Conservation (phyloP, 1,284 basidiomycete genomes). For the Ustilago crameri region DNA sequence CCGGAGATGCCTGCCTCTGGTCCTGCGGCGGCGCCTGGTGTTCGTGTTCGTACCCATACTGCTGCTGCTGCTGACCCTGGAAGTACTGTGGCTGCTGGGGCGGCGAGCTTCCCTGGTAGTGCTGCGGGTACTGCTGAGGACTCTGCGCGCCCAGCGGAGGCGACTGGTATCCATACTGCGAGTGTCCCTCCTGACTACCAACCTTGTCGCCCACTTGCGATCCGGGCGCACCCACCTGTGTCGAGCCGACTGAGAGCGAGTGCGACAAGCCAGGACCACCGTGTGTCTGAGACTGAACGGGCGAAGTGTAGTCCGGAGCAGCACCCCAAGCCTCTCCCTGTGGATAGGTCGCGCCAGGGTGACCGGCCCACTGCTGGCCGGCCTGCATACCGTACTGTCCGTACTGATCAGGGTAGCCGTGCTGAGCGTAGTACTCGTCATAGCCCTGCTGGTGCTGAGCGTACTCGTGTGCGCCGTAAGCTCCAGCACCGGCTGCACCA, state of each 20-base stretch:
- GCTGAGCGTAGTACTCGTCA: slow-evolving; percentile 45
- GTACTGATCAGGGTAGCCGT: slow-evolving; percentile 21
- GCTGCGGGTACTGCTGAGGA: slow-evolving; percentile 38
- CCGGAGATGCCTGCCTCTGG: slow-evolving; percentile 29
- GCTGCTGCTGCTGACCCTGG: slow-evolving; percentile 16
- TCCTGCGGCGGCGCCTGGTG: slow-evolving; percentile 9
- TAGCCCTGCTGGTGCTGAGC: slow-evolving; percentile 34
- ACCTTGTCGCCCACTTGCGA: slow-evolving; percentile 9
- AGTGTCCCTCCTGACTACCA: slow-evolving; percentile 38
- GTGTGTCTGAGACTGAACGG: slow-evolving; percentile 31
- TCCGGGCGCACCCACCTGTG: slow-evolving; percentile 20
- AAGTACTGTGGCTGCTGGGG: slow-evolving; percentile 27
- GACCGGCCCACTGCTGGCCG: slow-evolving; percentile 27
- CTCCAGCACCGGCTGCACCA: slow-evolving; percentile 23
- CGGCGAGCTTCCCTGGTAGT: slow-evolving; percentile 35
- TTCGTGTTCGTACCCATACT: slow-evolving; percentile 12
- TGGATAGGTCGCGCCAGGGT: slow-evolving; percentile 15
- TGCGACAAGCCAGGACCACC: slow-evolving; percentile 16
- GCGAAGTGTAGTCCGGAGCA: slow-evolving; percentile 34
- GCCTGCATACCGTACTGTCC: slow-evolving; percentile 45
- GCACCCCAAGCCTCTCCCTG: slow-evolving; percentile 40
- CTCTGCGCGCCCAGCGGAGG: slow-evolving; percentile 22
- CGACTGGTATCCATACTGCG: slow-evolving; percentile 33
- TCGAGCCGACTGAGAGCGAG: slow-evolving; percentile 36
- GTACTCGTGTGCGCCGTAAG: slow-evolving; percentile 30